Evolutionary conservation across 2,329 filamentous ascomycete genomes (phyloP).

Genomic region (Cercospora sp.): DNA sequence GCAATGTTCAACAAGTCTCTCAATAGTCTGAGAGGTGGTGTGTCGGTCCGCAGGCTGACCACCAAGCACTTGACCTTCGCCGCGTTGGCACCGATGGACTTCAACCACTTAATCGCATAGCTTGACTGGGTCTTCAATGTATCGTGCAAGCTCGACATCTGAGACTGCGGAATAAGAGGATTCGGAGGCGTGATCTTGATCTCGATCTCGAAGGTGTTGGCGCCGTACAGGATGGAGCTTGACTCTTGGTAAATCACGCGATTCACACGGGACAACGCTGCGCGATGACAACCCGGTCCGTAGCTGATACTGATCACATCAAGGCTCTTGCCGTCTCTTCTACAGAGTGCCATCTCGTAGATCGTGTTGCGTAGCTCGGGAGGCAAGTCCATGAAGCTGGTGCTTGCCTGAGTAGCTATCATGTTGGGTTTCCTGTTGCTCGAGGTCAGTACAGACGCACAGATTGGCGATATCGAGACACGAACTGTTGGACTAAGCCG

Average conservation of each 20-base stretch:
- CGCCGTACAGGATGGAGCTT: neutral
- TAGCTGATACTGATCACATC: too few relatives aligned
- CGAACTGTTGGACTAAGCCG: neutral
- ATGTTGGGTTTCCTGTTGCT: neutral
- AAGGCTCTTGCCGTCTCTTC: neutral
- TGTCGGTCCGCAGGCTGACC: too few relatives aligned
- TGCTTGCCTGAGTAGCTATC: neutral
- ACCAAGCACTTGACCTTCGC: too few relatives aligned
- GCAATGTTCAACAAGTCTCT: too few relatives aligned
- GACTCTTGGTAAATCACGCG: neutral
- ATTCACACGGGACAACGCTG: neutral
- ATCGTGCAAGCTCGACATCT: too few relatives aligned
- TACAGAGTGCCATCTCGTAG: neutral
- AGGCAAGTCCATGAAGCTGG: neutral
- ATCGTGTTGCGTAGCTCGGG: neutral
- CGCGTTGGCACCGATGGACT: too few relatives aligned
- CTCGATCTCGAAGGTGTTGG: neutral
- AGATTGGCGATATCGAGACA: too few relatives aligned
- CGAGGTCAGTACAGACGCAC: neutral
- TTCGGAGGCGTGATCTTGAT: neutral
- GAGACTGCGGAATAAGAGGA: too few relatives aligned
- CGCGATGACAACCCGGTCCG: too few relatives aligned
- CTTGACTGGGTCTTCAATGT: too few relatives aligned
- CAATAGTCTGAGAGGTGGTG: too few relatives aligned
- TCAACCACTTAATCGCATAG: too few relatives aligned